Percentiles rank a stretch among this genome's conserved stretches.
Conservation (phyloP, 208 protist species). For the Wallacemonas rigidus region DNA sequence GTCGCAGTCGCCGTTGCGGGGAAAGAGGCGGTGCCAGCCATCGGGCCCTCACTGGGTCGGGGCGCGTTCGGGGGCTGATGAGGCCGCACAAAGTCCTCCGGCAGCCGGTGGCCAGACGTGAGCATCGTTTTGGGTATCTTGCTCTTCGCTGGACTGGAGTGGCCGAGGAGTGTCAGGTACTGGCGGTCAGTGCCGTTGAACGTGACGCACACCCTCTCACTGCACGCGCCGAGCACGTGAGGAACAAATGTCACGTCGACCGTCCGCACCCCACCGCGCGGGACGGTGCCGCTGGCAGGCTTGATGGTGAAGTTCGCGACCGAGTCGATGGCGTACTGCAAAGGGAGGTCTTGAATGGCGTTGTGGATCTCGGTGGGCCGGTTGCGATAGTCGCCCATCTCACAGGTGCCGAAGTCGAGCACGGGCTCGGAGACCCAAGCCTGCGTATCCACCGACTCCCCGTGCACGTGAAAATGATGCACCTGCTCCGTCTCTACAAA, state of each 20-base stretch:
- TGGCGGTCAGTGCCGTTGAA: conserved; percentile 74
- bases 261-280: conserved; percentile 33
- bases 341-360: conserved; percentile 75
- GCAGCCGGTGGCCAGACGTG: conserved; percentile 36
- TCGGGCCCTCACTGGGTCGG: conserved; percentile 27
- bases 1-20: not conserved
- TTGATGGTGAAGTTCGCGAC: conserved; percentile 82
- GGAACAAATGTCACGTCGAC: conserved; percentile 85
- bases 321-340: conserved; percentile 64
- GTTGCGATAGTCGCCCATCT: conserved; percentile 58
- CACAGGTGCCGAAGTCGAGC: conserved; percentile 77
- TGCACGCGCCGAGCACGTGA: conserved; percentile 74
- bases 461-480: conserved; percentile 73
- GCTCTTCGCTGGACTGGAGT: conserved; percentile 30
- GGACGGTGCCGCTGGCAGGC: conserved; percentile 50
- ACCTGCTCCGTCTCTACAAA: conserved; percentile 89
- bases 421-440: conserved; percentile 61
- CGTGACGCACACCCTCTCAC: conserved; percentile 53
- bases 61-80: conserved; percentile 4
- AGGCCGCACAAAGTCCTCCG: conserved; percentile 58
- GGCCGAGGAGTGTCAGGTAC: conserved; percentile 56
- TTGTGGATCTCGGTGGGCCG: conserved; percentile 58
- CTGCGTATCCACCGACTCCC: conserved; percentile 69
- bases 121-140: too few relatives aligned
- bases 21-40: not conserved